Percentiles rank a stretch among this genome's conserved stretches.
Conservation (phyloP, 768 basidiomycete genomes). For the Naganishia vaughanmartiniae region DNA sequence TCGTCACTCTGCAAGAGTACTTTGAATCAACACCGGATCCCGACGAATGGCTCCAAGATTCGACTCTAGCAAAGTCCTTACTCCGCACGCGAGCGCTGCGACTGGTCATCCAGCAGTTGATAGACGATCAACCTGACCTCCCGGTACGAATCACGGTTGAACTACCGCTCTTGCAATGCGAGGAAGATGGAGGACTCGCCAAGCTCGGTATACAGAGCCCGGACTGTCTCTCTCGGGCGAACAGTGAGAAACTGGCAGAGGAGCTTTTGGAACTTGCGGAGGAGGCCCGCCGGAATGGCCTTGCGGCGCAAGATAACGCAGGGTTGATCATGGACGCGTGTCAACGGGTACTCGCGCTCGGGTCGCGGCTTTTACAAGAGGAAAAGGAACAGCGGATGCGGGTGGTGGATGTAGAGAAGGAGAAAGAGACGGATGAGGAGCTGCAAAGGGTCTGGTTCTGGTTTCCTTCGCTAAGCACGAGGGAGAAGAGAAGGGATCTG, state of each 20-base stretch:
- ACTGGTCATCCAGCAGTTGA: constrained; percentile 2
- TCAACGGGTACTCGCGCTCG: constrained; percentile 4
- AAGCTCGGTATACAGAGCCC: background rate
- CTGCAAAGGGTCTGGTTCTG: constrained; percentile 53
- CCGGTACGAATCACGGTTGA: background rate
- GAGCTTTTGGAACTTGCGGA: background rate
- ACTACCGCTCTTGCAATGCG: background rate
- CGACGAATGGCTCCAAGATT: background rate
- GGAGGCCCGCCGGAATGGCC: background rate
- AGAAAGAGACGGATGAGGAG: constrained; percentile 18
- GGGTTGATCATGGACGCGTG: constrained; percentile 14
- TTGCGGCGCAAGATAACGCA: background rate
- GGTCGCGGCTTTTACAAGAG: background rate
- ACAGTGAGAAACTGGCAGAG: background rate
- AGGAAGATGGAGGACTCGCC: background rate
- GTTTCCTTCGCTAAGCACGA: constrained; percentile 51
- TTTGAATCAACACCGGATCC: background rate
- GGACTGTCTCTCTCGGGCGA: background rate
- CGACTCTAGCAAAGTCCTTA: background rate
- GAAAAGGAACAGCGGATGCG: background rate
- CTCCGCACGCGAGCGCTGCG: background rate
- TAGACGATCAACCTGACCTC: background rate
- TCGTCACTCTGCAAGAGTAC: constrained; percentile 12
- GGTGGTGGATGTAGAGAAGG: background rate
- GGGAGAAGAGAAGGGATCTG: constrained; percentile 52